These are phyloP conservation scores for Eudorina sp. DNA, from an alignment of 139 green algal species.

Conservation along the genomic window DNA sequence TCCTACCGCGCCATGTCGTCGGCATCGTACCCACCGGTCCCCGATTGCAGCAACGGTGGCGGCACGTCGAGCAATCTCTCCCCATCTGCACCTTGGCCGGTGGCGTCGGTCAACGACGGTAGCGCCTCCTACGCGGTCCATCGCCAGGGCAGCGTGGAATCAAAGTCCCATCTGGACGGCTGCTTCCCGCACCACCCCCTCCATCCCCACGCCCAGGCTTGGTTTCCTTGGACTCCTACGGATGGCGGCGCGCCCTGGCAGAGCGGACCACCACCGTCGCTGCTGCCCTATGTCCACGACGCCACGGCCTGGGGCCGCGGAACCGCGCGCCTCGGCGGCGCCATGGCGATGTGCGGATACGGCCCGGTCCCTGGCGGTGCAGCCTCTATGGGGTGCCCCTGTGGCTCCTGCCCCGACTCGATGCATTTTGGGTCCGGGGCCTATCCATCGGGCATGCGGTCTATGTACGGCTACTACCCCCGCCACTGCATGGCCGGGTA, in stretches of 20 bases:
- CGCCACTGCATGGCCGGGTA: not conserved
- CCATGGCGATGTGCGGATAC: too few relatives aligned
- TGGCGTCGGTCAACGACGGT: not conserved
- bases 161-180: not conserved
- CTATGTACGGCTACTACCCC: not conserved
- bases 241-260: not conserved
- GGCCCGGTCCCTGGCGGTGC: too few relatives aligned
- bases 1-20: slow-evolving; percentile 1
- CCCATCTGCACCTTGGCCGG: not conserved
- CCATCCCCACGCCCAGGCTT: not conserved
- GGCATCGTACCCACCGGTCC: not conserved
- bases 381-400: not conserved
- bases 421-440: too few relatives aligned
- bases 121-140: not conserved
- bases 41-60: not conserved
- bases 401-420: not conserved
- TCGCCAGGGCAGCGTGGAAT: slow-evolving; percentile 5
- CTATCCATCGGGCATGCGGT: not conserved
- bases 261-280: not conserved
- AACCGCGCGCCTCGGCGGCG: not conserved
- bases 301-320: not conserved
- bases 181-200: not conserved
- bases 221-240: not conserved
- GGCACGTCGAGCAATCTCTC: not conserved
- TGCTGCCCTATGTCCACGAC: not conserved